Evolutionary conservation across 176 grass and related monocot species (phyloP).

Genomic region (Carex kokanica): DNA sequence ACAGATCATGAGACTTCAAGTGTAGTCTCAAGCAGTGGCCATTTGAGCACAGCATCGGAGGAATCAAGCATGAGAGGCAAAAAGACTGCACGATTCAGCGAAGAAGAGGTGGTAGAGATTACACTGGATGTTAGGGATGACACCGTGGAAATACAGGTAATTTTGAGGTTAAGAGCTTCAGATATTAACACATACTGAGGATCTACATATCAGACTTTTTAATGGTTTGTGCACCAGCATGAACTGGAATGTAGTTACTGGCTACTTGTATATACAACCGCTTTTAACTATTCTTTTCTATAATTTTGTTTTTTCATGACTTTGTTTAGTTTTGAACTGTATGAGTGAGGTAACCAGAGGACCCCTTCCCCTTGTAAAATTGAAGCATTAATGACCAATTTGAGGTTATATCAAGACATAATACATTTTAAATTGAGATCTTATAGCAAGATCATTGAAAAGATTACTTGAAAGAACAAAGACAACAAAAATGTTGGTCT

Average conservation of each 20-base stretch:
- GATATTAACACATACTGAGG: neutral
- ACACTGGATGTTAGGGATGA: constrained; percentile 65
- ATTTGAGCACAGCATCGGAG: constrained; percentile 3
- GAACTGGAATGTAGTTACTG: neutral
- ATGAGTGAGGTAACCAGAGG: neutral
- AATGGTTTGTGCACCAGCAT: neutral
- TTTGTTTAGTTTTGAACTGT: neutral
- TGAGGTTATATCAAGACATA: neutral
- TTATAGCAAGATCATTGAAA: neutral
- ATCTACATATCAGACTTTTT: neutral
- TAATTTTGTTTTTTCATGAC: neutral
- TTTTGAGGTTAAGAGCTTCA: neutral
- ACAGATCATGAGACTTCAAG: constrained; percentile 38
- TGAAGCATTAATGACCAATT: neutral
- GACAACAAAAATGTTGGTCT: neutral
- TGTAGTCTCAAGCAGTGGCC: constrained; percentile 49
- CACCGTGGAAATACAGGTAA: constrained; percentile 40
- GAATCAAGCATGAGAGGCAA: constrained; percentile 30
- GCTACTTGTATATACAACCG: neutral
- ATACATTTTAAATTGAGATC: neutral
- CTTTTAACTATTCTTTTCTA: neutral
- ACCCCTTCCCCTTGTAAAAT: neutral
- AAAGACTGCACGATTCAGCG: constrained; percentile 65
- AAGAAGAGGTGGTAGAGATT: constrained; percentile 65
- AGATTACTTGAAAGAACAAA: neutral